A percentile compares a stretch with the other conserved stretches of the same genome.
These are phyloP conservation scores for Fusarium xyrophilum DNA, from an alignment of 2,329 filamentous ascomycete species.

Conservation along the genomic window DNA sequence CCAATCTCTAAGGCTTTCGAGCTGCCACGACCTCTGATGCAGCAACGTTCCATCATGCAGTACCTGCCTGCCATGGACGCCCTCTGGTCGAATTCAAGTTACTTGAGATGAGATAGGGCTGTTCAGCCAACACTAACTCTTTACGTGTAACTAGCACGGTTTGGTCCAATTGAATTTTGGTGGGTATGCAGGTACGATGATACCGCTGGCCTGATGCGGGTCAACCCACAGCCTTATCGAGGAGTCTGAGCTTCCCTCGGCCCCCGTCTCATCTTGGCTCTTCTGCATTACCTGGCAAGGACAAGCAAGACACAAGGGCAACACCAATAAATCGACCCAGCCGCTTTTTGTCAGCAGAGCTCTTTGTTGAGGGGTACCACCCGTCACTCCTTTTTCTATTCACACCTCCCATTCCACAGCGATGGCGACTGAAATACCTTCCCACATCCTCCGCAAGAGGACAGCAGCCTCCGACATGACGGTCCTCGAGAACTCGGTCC, in stretches of 20 bases:
- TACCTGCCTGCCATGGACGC: not conserved
- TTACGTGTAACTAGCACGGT: slow-evolving; percentile 13
- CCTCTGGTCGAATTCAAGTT: not conserved
- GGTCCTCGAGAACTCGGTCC: slow-evolving; percentile 16
- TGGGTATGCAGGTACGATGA: slow-evolving; percentile 4
- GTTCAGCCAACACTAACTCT: slow-evolving; percentile 5
- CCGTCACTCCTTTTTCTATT: slow-evolving; percentile 19
- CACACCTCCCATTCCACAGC: slow-evolving; percentile 10
- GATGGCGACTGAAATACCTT: slow-evolving; percentile 25
- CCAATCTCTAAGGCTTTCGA: slow-evolving; percentile 3
- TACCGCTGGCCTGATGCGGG: slow-evolving; percentile 15
- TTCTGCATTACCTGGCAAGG: slow-evolving; percentile 21
- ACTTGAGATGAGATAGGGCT: not conserved
- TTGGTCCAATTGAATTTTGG: not conserved
- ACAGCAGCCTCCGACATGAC: slow-evolving; percentile 35
- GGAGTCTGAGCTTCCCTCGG: not conserved
- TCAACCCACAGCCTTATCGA: not conserved
- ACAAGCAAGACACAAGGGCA: slow-evolving; percentile 29
- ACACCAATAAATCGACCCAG: slow-evolving; percentile 20
- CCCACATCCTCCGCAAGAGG: slow-evolving; percentile 33
- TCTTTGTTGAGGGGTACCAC: slow-evolving; percentile 20
- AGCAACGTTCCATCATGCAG: not conserved
- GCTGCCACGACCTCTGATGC: slow-evolving; percentile 6
- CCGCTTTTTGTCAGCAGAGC: slow-evolving; percentile 27
- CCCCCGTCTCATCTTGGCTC: slow-evolving; percentile 16